Percentiles rank a stretch among this genome's conserved stretches.
phyloP scores from a whole-genome alignment of 2,329 filamentous ascomycete genomes.

The Colletotrichum nymphaeae region DNA sequence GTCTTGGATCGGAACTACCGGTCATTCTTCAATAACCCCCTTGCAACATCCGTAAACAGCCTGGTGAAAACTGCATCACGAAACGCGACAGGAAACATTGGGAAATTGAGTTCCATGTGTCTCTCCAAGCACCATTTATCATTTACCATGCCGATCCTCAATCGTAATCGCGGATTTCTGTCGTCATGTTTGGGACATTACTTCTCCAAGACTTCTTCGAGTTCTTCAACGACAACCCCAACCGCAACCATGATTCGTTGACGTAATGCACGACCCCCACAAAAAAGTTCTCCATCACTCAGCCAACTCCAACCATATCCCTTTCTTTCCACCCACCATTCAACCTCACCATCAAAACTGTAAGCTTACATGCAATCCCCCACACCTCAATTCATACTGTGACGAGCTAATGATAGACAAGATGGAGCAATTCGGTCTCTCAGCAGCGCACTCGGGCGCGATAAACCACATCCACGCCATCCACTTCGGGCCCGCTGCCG shows the following conservation, averaged over 20 bases:
- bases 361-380: no score
- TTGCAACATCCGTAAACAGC: no score
- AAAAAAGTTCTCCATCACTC: slow-evolving; percentile 6
- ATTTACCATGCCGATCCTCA: no score
- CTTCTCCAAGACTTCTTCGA: no score
- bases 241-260: slow-evolving; percentile 21
- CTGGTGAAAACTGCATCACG: no score
- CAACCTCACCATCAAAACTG: background rate
- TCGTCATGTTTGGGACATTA: no score
- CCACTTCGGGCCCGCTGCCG: slow-evolving; percentile 20
- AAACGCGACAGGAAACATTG: no score
- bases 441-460: slow-evolving; percentile 26
- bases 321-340: background rate
- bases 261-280: slow-evolving; percentile 19
- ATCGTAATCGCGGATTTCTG: no score
- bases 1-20: no score
- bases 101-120: no score
- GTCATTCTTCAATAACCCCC: no score
- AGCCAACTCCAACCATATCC: background rate
- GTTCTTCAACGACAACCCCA: background rate
- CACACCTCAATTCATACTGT: background rate
- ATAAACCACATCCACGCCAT: slow-evolving; percentile 32
- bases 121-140: rapidly evolving
- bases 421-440: slow-evolving; percentile 32
- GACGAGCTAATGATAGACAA: background rate